Conservation (phyloP, 2,329 filamentous ascomycete genomes). For the Ophiosphaerella narmari region DNA sequence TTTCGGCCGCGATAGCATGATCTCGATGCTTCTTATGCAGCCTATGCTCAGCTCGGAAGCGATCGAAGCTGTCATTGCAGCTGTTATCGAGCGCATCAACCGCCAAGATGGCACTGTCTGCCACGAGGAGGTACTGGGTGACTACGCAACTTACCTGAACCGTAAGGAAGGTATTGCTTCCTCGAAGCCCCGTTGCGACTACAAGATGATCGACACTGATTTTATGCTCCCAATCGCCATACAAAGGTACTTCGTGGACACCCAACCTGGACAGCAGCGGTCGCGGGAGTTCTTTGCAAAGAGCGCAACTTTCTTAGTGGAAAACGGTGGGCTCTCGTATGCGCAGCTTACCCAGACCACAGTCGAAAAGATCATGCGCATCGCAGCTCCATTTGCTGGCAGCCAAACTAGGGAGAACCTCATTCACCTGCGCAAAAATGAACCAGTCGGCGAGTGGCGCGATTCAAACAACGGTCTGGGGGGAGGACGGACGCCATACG, state of each 20-base stretch:
- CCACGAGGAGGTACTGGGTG: constrained; percentile 69
- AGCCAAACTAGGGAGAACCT: constrained; percentile 60
- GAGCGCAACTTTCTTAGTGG: constrained; percentile 55
- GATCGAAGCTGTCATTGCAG: constrained; percentile 65
- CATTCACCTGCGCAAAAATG: constrained; percentile 59
- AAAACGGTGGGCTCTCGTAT: constrained; percentile 61
- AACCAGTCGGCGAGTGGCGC: constrained; percentile 66
- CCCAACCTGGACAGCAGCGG: constrained; percentile 48
- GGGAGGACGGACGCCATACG: constrained; percentile 66
- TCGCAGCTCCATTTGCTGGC: constrained; percentile 59
- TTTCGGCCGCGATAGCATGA: constrained; percentile 69
- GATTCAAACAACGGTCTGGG: constrained; percentile 65
- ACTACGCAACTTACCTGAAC: constrained; percentile 67
- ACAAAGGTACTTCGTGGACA: constrained; percentile 62
- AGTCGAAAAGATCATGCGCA: constrained; percentile 63
- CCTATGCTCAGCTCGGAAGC: constrained; percentile 62
- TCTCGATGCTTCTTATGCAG: constrained; percentile 62
- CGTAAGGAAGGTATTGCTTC: constrained; percentile 58
- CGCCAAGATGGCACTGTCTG: constrained; percentile 63
- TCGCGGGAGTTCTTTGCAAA: constrained; percentile 45
- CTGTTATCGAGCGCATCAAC: constrained; percentile 66
- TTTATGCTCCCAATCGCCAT: constrained; percentile 64
- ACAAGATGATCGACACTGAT: constrained; percentile 67
- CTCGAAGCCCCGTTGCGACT: constrained; percentile 60
- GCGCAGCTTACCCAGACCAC: constrained; percentile 57